Evolutionary conservation across 106 monocot species (phyloP).

Genomic region (Phalaenopsis aphrodite): DNA sequence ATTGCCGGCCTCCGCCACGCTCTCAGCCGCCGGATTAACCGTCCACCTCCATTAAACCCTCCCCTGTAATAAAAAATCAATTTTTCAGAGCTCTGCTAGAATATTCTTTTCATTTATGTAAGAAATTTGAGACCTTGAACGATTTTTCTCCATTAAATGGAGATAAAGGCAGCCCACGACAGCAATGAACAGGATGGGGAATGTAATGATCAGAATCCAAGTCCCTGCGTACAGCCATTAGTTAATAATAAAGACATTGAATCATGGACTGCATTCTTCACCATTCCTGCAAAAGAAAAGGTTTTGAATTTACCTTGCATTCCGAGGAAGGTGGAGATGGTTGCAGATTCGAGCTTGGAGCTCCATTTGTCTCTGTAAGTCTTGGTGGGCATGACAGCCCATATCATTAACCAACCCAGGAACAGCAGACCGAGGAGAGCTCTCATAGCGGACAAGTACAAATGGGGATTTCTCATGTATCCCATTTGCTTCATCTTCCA

Average conservation of each 20-base stretch:
- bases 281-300: not conserved
- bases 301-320: not conserved
- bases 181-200: constrained; percentile 61
- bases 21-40: constrained; percentile 11
- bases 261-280: not conserved
- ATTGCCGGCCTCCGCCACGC: constrained; percentile 50
- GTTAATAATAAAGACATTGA: too few species aligned
- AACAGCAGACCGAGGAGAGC: not conserved
- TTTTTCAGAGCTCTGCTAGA: too few species aligned
- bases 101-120: too few species aligned
- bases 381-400: not conserved
- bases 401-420: constrained; percentile 1
- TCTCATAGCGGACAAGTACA: not conserved
- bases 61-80: too few species aligned
- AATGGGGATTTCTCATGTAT: too few species aligned
- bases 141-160: constrained; percentile 24
- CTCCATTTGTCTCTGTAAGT: not conserved
- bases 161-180: constrained; percentile 59
- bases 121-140: too few species aligned
- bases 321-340: not conserved
- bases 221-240: constrained; percentile 27
- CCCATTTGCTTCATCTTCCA: too few species aligned
- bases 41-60: too few species aligned
- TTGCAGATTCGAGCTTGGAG: not conserved
- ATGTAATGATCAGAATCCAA: constrained; percentile 34